A percentile compares a stretch with the other conserved stretches of the same genome.
These are phyloP conservation scores for Dactylonectria macrodidyma DNA, from an alignment of 2,329 filamentous ascomycete genomes.

Conservation along the genomic window DNA sequence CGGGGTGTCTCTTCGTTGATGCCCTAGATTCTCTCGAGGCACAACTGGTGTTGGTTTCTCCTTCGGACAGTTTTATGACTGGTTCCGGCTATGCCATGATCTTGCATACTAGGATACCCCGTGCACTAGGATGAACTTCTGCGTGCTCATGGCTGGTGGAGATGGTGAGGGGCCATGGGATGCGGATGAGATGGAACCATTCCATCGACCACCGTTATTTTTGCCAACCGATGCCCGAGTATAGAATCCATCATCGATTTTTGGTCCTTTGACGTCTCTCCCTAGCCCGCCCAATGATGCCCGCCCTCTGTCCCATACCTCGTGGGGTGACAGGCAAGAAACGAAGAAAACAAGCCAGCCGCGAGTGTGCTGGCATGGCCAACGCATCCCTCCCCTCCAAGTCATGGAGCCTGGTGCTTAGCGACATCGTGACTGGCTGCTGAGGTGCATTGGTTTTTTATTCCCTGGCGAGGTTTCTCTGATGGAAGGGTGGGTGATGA, in stretches of 20 bases:
- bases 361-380: slow-evolving; percentile 48
- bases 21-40: neutral
- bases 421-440: slow-evolving; percentile 34
- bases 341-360: slow-evolving; percentile 14
- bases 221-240: slow-evolving; percentile 24
- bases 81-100: neutral
- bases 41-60: slow-evolving; percentile 7
- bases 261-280: neutral
- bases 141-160: slow-evolving; percentile 7
- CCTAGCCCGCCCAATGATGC: slow-evolving; percentile 31
- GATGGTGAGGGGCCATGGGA: slow-evolving; percentile 4
- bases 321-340: slow-evolving; percentile 2
- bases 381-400: slow-evolving; percentile 44
- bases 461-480: slow-evolving; percentile 16
- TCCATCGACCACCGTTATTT: slow-evolving; percentile 19
- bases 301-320: neutral
- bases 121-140: slow-evolving; percentile 21
- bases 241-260: slow-evolving; percentile 7
- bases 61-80: slow-evolving; percentile 12
- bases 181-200: slow-evolving; percentile 12
- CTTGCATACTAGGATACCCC: slow-evolving; percentile 31
- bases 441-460: slow-evolving; percentile 6
- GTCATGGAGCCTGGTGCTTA: slow-evolving; percentile 32
- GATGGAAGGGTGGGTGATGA: slow-evolving; percentile 43
- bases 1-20: neutral